Conservation (phyloP, 2,329 filamentous ascomycete species). For the Phialocephala sp. region DNA sequence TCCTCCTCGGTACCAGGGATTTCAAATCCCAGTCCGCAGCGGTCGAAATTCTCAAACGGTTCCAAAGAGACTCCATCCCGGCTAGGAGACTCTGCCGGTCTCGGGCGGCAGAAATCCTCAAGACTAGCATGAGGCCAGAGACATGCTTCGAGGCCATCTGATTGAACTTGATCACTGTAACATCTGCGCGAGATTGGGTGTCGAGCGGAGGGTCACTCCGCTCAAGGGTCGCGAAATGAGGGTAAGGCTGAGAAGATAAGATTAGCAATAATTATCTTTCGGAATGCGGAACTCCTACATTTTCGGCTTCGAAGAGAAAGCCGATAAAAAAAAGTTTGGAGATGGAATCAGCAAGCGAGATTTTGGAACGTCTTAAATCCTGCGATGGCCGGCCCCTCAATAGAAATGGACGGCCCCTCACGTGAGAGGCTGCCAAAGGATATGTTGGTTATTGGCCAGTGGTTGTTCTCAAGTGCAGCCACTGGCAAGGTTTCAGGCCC, state of each 20-base stretch:
- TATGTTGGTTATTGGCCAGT: not conserved
- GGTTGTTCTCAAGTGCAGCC: not conserved
- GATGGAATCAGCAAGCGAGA: not conserved
- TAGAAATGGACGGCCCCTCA: constrained; percentile 1
- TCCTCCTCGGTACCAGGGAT: constrained; percentile 16
- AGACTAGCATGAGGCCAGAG: constrained; percentile 7
- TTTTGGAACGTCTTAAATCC: not conserved
- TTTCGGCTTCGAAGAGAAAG: not conserved
- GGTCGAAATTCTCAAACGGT: constrained; percentile 16
- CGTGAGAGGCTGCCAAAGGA: not conserved
- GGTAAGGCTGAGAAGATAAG: not conserved
- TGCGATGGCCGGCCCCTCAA: constrained; percentile 6
- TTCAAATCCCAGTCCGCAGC: constrained; percentile 6
- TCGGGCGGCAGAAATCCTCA: constrained; percentile 20
- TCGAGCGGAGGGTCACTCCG: constrained; percentile 21
- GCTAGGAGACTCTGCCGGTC: constrained; percentile 22
- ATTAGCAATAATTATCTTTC: not conserved
- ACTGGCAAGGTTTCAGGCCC: not conserved
- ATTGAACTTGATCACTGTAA: constrained; percentile 28
- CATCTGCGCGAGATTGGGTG: constrained; percentile 19
- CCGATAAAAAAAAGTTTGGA: not conserved
- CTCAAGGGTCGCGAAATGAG: constrained; percentile 12
- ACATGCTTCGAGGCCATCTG: constrained; percentile 19
- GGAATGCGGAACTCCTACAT: not conserved
- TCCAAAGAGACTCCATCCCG: constrained; percentile 17